Evolutionary conservation across 2,329 filamentous ascomycete species (phyloP).

Genomic region (Chrysosphaeria jannelii): DNA sequence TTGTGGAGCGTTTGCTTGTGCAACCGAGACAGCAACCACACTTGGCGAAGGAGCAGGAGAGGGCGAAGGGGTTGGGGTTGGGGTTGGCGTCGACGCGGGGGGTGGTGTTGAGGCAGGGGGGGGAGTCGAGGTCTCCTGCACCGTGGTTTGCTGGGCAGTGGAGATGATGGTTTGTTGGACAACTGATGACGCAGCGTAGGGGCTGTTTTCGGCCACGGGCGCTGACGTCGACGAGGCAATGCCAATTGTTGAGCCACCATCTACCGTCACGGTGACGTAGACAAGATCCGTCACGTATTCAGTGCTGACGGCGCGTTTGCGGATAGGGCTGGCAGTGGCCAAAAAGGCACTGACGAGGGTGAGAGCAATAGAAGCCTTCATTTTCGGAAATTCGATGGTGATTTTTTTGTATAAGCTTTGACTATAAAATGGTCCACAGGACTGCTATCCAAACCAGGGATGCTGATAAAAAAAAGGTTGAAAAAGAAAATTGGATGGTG

Average conservation of each 20-base stretch:
- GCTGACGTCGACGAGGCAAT: not conserved
- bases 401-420: conserved; percentile 1
- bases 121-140: not conserved
- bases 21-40: not conserved
- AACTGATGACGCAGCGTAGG: conserved; percentile 1
- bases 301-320: conserved; percentile 13
- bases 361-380: conserved; percentile 19
- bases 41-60: not conserved
- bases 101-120: conserved; percentile 1
- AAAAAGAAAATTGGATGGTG: too few species aligned
- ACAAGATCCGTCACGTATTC: conserved; percentile 13
- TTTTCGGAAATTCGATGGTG: conserved; percentile 7
- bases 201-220: not conserved
- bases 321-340: conserved; percentile 15
- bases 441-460: conserved; percentile 4
- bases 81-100: conserved; percentile 2
- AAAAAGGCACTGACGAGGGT: conserved; percentile 15
- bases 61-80: conserved; percentile 4
- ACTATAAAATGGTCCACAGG: too few species aligned
- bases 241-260: not conserved
- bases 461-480: conserved; percentile 2
- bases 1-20: not conserved
- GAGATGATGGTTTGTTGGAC: conserved; percentile 1
- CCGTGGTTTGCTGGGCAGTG: not conserved
- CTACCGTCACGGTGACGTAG: conserved; percentile 15